Percentiles rank a stretch among this genome's conserved stretches.
phyloP scores from a whole-genome alignment of 2,329 filamentous ascomycete genomes.

The Sphaerulina musiva region DNA sequence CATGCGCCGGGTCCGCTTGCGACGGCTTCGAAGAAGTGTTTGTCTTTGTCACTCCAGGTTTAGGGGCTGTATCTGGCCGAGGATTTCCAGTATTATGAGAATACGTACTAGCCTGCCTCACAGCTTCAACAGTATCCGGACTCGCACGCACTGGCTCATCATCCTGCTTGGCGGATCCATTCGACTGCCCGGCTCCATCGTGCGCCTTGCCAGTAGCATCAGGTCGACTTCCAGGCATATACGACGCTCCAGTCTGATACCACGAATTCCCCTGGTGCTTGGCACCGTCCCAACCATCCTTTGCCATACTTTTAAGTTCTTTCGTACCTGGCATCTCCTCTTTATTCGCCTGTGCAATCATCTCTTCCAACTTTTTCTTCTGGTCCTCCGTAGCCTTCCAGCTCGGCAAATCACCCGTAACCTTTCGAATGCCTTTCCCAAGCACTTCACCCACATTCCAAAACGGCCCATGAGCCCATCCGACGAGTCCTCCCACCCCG shows the following conservation, averaged over 20 bases:
- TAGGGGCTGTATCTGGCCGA: neutral
- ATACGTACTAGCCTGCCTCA: slow-evolving; percentile 7
- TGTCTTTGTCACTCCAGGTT: neutral
- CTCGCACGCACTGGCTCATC: slow-evolving; percentile 7
- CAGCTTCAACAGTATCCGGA: slow-evolving; percentile 8
- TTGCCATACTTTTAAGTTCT: slow-evolving; percentile 15
- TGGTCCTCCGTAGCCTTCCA: slow-evolving; percentile 30
- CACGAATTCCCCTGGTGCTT: slow-evolving; percentile 12
- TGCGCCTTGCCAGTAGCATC: slow-evolving; percentile 3
- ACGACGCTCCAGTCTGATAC: slow-evolving; percentile 11
- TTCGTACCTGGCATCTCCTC: slow-evolving; percentile 22
- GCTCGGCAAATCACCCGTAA: slow-evolving; percentile 28
- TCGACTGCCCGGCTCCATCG: slow-evolving; percentile 11
- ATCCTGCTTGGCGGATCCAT: slow-evolving; percentile 1
- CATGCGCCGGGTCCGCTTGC: neutral
- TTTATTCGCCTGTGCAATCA: slow-evolving; percentile 29
- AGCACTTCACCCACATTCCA: slow-evolving; percentile 27
- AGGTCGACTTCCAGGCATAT: slow-evolving; percentile 10
- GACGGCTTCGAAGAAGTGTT: neutral
- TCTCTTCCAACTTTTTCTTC: slow-evolving; percentile 30
- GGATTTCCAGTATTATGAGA: neutral
- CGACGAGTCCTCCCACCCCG: slow-evolving; percentile 21
- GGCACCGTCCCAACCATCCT: slow-evolving; percentile 8
- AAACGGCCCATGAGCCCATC: slow-evolving; percentile 27
- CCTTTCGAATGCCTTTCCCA: slow-evolving; percentile 23